A percentile compares a stretch with the other conserved stretches of the same genome.
phyloP scores from a whole-genome alignment of 2,329 filamentous ascomycete genomes.

The Berkeleyomyces rouxiae region DNA sequence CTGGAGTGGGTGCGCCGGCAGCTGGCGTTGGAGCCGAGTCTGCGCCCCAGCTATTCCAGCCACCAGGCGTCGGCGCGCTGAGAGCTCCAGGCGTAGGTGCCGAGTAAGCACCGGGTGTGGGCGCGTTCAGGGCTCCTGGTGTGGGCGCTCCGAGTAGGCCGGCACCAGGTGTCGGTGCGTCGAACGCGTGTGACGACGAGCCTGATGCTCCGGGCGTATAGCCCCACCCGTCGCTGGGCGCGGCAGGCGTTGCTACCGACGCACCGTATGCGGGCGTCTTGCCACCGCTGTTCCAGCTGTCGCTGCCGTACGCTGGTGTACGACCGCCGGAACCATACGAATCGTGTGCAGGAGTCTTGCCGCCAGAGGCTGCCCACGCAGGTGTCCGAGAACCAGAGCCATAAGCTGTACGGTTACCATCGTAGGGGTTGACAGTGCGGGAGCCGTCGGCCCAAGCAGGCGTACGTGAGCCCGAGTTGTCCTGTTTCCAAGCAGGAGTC shows the following conservation, averaged over 20 bases:
- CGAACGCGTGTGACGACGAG: constrained; percentile 36
- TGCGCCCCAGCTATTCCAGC: constrained; percentile 42
- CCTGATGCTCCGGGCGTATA: constrained; percentile 36
- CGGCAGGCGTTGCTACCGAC: constrained; percentile 41
- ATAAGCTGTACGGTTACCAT: constrained; percentile 61
- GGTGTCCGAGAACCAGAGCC: constrained; percentile 56
- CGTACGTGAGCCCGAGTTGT: constrained; percentile 42
- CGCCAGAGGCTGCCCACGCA: constrained; percentile 56
- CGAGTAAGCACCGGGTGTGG: constrained; percentile 53
- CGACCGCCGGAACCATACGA: constrained; percentile 51
- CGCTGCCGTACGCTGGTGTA: constrained; percentile 45
- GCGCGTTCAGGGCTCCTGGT: constrained; percentile 46
- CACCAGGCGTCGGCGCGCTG: constrained; percentile 53
- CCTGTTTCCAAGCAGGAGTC: constrained; percentile 46
- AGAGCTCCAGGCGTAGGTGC: constrained; percentile 44
- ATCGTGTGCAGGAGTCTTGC: constrained; percentile 51
- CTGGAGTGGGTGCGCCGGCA: constrained; percentile 50
- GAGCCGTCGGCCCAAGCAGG: constrained; percentile 56
- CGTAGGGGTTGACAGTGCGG: constrained; percentile 52
- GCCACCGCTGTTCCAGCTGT: constrained; percentile 49
- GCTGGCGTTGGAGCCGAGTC: constrained; percentile 52
- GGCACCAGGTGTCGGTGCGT: constrained; percentile 51
- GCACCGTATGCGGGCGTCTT: constrained; percentile 62
- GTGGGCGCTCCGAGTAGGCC: constrained; percentile 40
- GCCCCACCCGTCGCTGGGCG: constrained; percentile 42